Conservation (phyloP, 1,284 basidiomycete species). For the Athelia psychrophila region DNA sequence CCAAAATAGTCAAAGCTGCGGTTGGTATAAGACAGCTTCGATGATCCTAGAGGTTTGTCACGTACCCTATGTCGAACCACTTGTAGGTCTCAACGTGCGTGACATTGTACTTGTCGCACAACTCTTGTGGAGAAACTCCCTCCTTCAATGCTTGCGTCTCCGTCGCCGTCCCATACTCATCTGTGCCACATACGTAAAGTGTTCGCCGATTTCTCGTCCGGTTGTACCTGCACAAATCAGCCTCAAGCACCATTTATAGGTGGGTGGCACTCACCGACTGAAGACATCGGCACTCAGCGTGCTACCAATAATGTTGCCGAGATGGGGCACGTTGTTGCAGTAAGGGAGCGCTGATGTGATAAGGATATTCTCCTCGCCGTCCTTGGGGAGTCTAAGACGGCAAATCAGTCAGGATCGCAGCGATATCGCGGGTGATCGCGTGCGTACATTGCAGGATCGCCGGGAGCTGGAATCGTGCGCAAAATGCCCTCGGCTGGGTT, state of each 20-base stretch:
- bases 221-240: neutral
- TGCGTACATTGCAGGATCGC: conserved; percentile 44
- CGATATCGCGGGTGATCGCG: conserved; percentile 2
- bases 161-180: conserved; percentile 98
- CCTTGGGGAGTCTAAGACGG: conserved; percentile 69
- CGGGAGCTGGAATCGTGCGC: conserved; percentile 51
- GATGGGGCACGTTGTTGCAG: conserved; percentile 99
- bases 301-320: conserved; percentile 99
- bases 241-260: neutral
- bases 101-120: conserved; percentile 93
- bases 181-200: conserved; percentile 93
- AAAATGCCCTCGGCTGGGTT: conserved; percentile 61
- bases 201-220: conserved; percentile 68
- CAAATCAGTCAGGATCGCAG: neutral
- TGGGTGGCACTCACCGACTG: conserved; percentile 68
- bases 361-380: conserved; percentile 84
- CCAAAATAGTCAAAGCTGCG: conserved; percentile 96
- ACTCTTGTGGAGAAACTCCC: conserved; percentile 79
- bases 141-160: conserved; percentile 98
- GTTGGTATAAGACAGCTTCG: conserved; percentile 7
- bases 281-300: conserved; percentile 96
- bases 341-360: conserved; percentile 97
- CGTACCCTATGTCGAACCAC: conserved; percentile 88
- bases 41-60: conserved; percentile 5
- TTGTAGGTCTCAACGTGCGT: conserved; percentile 93